phyloP scores from a whole-genome alignment of 2,329 filamentous ascomycete genomes.

The Aureobasidium namibiae region DNA sequence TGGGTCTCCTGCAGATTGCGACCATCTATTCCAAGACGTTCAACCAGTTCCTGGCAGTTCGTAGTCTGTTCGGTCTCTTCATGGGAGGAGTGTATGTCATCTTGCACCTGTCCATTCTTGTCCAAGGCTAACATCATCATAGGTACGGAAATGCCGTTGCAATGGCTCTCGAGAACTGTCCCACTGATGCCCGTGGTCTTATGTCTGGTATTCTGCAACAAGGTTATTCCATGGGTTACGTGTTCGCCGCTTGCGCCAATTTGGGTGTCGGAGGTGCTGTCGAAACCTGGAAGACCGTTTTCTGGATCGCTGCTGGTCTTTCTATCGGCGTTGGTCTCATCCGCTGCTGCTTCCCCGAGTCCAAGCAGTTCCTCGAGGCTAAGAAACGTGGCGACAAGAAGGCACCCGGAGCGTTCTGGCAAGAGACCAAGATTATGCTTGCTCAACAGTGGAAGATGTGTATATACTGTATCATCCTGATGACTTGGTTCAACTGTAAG shows the following conservation, averaged over 20 bases:
- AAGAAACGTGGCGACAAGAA: conserved; percentile 51
- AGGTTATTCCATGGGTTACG: conserved; percentile 72
- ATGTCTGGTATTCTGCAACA: conserved; percentile 79
- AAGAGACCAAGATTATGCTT: conserved; percentile 61
- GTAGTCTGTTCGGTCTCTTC: conserved; percentile 66
- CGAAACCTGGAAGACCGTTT: conserved; percentile 66
- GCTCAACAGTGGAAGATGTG: conserved; percentile 66
- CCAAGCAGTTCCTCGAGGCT: conserved; percentile 64
- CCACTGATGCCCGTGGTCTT: conserved; percentile 60
- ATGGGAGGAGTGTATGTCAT: conserved; percentile 59
- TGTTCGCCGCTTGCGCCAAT: conserved; percentile 67
- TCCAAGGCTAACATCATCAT: not conserved
- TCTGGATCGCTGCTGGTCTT: conserved; percentile 62
- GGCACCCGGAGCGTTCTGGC: conserved; percentile 51
- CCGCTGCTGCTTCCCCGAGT: conserved; percentile 63
- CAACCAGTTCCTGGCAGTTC: conserved; percentile 63
- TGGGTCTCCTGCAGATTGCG: conserved; percentile 63
- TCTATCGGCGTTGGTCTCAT: conserved; percentile 62
- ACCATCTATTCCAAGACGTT: conserved; percentile 71
- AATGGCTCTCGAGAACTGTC: conserved; percentile 69
- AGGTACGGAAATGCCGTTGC: conserved; percentile 66
- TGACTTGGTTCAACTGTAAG: conserved; percentile 53
- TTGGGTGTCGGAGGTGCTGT: conserved; percentile 59
- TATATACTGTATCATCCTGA: conserved; percentile 67
- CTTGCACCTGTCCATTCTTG: no score